Evolutionary conservation across 352 stramenopile species (phyloP).

Genomic region (Phytophthora sp.): DNA sequence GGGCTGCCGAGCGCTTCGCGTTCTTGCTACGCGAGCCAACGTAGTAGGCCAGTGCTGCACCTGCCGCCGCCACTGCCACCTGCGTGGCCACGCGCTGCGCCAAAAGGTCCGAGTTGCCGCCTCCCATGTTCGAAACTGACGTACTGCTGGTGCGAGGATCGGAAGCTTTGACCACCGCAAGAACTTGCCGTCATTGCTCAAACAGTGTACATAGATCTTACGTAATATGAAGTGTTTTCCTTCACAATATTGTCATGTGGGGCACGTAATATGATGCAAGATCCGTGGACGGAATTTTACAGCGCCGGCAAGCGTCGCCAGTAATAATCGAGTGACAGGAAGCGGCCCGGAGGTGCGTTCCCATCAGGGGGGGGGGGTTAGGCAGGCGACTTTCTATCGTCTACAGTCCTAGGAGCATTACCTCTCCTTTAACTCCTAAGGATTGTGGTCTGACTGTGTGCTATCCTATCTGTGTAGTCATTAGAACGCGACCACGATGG

Average conservation of each 20-base stretch:
- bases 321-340: conserved; percentile 8
- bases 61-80: conserved; percentile 59
- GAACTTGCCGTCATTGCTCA: conserved; percentile 24
- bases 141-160: not conserved
- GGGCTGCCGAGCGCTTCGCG: conserved; percentile 31
- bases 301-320: conserved; percentile 19
- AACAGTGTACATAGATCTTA: conserved; percentile 20
- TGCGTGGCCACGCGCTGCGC: conserved; percentile 52
- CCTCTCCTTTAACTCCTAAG: not conserved
- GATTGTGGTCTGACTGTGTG: conserved; percentile 15
- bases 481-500: conserved; percentile 34
- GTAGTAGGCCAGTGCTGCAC: conserved; percentile 66
- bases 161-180: conserved; percentile 7
- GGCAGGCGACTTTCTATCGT: too few species aligned
- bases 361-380: conserved; percentile 19
- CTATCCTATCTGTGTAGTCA: conserved; percentile 10
- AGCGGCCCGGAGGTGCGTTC: conserved; percentile 28
- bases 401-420: not conserved
- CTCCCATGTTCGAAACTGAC: conserved; percentile 29
- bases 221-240: not conserved
- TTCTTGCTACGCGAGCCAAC: conserved; percentile 62
- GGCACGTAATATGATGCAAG: not conserved
- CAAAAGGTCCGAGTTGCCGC: conserved; percentile 28
- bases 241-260: not conserved
- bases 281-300: conserved; percentile 4